Conservation (phyloP, 306 rosid genomes). For the Vigna angularis region DNA sequence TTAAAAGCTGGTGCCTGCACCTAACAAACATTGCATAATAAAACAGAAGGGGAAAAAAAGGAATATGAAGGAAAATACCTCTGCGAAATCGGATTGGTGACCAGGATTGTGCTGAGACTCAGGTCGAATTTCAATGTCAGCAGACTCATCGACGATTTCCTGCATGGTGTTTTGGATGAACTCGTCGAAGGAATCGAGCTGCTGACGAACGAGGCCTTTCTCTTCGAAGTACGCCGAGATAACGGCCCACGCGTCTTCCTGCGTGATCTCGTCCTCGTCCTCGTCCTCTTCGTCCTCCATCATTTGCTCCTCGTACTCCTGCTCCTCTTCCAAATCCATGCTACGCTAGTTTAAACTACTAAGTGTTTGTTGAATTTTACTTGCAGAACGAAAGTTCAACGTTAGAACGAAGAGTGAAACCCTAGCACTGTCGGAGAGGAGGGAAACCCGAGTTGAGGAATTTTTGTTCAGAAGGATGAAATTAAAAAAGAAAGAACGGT, state of each 20-base stretch:
- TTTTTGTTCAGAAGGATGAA: too few species aligned
- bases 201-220: conserved; percentile 92
- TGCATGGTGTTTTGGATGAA: conserved; percentile 97
- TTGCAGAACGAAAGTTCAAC: background rate
- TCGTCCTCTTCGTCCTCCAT: conserved; percentile 59
- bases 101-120: conserved; percentile 98
- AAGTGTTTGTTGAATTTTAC: background rate
- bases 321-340: conserved; percentile 79
- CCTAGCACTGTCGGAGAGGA: background rate
- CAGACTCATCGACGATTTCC: conserved; percentile 95
- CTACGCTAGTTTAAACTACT: too few species aligned
- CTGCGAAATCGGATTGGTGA: conserved; percentile 89
- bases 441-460: background rate
- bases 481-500: too few species aligned
- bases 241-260: conserved; percentile 98
- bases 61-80: conserved; percentile 51
- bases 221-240: conserved; percentile 97
- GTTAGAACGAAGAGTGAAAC: background rate
- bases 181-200: conserved; percentile 96
- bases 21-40: background rate
- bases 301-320: conserved; percentile 74
- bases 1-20: background rate
- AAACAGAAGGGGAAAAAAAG: background rate
- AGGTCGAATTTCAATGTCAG: conserved; percentile 96
- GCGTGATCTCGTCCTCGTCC: conserved; percentile 86